phyloP scores from a whole-genome alignment of 2,329 filamentous ascomycete genomes.

The Lachnellula arida region DNA sequence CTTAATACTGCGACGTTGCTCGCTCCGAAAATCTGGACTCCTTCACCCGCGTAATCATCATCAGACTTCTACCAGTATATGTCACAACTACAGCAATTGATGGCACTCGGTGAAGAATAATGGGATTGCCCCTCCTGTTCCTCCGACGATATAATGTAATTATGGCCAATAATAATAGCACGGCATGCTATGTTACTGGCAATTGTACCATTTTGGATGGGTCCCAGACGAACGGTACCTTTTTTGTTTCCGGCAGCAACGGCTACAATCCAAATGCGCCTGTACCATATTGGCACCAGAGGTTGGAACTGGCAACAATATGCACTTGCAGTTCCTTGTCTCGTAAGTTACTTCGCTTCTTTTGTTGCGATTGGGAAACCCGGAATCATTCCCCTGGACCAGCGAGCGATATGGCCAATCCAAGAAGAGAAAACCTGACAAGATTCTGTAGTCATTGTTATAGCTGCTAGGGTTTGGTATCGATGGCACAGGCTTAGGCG shows the following conservation, averaged over 20 bases:
- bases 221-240: constrained; percentile 19
- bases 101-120: not conserved
- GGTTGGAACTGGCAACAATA: constrained; percentile 28
- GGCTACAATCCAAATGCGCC: constrained; percentile 25
- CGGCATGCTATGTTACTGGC: constrained; percentile 12
- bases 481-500: constrained; percentile 23
- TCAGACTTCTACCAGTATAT: not conserved
- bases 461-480: constrained; percentile 25
- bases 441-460: constrained; percentile 21
- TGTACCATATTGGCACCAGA: constrained; percentile 22
- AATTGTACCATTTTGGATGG: constrained; percentile 19
- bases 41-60: not conserved
- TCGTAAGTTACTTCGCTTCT: constrained; percentile 16
- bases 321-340: constrained; percentile 25
- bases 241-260: constrained; percentile 7
- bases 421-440: constrained; percentile 4
- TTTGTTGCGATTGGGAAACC: not conserved
- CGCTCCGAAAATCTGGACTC: not conserved
- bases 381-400: not conserved
- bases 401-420: no score
- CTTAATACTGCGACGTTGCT: not conserved
- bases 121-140: not conserved
- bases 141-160: not conserved
- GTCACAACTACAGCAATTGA: not conserved
- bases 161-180: constrained; percentile 11